phyloP scores from a whole-genome alignment of 2,329 filamentous ascomycete species.

The Colletotrichum australisinense region DNA sequence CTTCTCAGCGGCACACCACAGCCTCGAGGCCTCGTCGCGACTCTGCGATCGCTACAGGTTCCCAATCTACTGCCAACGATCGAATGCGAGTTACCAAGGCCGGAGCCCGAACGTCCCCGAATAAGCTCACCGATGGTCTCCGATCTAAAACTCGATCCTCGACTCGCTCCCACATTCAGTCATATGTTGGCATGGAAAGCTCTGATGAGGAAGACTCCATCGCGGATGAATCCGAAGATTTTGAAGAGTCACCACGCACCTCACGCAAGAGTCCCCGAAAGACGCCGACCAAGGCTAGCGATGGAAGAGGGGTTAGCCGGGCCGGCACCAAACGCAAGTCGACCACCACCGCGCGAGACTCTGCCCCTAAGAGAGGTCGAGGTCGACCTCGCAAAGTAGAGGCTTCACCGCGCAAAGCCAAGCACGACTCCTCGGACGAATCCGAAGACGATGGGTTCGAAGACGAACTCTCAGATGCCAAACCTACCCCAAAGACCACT shows the following conservation, averaged over 20 bases:
- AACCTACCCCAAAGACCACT: not conserved
- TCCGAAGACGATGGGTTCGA: not conserved
- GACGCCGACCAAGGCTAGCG: not conserved
- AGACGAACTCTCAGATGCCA: not conserved
- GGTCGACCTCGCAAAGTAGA: not conserved
- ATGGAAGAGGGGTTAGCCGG: not conserved
- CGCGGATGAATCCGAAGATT: constrained; percentile 14
- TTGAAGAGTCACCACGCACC: not conserved
- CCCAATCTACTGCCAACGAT: not conserved
- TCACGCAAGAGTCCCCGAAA: not conserved
- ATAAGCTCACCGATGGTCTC: not conserved
- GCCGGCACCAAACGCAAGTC: not conserved
- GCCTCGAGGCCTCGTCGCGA: constrained; percentile 15
- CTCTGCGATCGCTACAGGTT: constrained; percentile 1
- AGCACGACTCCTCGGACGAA: constrained; percentile 8
- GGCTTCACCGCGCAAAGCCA: not conserved
- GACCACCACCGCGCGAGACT: not conserved
- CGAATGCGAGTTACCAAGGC: constrained; percentile 19
- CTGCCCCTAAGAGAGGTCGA: not conserved
- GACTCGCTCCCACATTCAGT: constrained; percentile 7
- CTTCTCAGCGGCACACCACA: constrained; percentile 5
- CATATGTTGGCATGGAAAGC: constrained; percentile 3
- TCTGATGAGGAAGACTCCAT: constrained; percentile 10
- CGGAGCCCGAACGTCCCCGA: not conserved
- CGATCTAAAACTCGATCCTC: not conserved